Base-by-base conservation (phyloP, 805 yeast species). In the Cyberlindnera misumaiensis region DNA sequence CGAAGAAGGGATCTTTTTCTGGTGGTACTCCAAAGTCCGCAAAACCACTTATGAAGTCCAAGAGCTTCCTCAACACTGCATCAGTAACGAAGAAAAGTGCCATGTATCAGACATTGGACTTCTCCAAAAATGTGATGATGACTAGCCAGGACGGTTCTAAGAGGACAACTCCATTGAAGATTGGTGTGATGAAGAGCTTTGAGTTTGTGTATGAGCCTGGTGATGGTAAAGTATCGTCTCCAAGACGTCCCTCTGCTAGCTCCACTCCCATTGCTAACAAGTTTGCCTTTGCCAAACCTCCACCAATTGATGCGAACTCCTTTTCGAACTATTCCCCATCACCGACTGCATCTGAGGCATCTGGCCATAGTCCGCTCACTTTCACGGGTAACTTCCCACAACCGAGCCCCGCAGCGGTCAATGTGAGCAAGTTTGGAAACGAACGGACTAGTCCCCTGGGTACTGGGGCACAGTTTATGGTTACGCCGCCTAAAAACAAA, bases 191-290 rank as follows among this genome's bases (percentile, higher is more conserved):
- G 11, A 50, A 46, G 35, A 51, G 43, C 34, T 54, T 41, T 26
- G 57, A 54, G 33, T 54, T 54, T 44, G 53, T 54, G 14, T 45
- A 35, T 33, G 58, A 54, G 28, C 42, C 42, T 24, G 51, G 51
- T 28, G 43, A 28, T 32, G 42, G 40, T 15, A 45, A 43, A 13
- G 5, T 32, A 12, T 32, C 46, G 2, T 45, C 44, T 1, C 48
- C 14, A 11, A 48, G 52, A 40, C 48, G 51, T 35, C 32, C 34
- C 17, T 43, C 53, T 8, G 25, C 41, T 4, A 34, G 42, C 6
- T 39, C 49, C 17, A 47, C 55, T 0, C 53, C 56, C 28, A 46
- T 46, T 1, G 35, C 47, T 15, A 14, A 46, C 5, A 46, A 45
- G 35, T 44, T 52, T 22, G 28, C 44, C 11, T 43, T 52, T 16